Base-by-base conservation (phyloP, 106 monocot species). In the Dendrobium catenatum region DNA sequence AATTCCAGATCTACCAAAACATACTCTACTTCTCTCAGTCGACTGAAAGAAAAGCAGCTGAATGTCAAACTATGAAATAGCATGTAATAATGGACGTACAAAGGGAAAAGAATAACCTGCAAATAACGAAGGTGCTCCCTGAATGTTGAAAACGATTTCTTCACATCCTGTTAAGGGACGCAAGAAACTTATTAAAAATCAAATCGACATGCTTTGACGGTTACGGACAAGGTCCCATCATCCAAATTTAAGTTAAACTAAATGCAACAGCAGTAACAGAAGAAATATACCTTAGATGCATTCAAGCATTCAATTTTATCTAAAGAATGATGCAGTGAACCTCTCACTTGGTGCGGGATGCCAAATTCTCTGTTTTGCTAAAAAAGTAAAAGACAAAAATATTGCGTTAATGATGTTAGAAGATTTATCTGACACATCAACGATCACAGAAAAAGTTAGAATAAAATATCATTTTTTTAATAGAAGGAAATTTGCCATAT, bases 1-100 rank as follows among this genome's bases (percentile, higher is more conserved):
- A 81, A 98, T 98, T 72, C 97, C 94, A 74, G 97, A 98, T 89
- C 89, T 92, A 78, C 97, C 97, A 91, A 94, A 98, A 79, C 94
- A 98, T 43, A 98, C 97, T 77, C 94, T 85, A 59, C 37, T 81
- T 49, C 89, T 86, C 73, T 98, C 97, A 55, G 92, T 94, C 81
- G 73, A 72, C 95, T 95, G 88, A 31, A 89, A 77, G n/a, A 76
- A 76, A 26, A 83, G 76, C 54, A 68, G 64, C 77, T 0, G 78
- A 4, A 66, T 27, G n/a, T 80, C 41, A 13, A 68, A 51, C 51
- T 15, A 51, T 48, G 41, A 29, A 80, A 85, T 77, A 58, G 80
- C 22, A 73, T 75, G 73, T 61, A 66, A 55, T 37, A 67, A 74
- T 26, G 37, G 29, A 48, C 11, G 8, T 2, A 9, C 70, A 2